Conservation (phyloP, 2,329 filamentous ascomycete species). For the Scytalidium lignicola region DNA sequence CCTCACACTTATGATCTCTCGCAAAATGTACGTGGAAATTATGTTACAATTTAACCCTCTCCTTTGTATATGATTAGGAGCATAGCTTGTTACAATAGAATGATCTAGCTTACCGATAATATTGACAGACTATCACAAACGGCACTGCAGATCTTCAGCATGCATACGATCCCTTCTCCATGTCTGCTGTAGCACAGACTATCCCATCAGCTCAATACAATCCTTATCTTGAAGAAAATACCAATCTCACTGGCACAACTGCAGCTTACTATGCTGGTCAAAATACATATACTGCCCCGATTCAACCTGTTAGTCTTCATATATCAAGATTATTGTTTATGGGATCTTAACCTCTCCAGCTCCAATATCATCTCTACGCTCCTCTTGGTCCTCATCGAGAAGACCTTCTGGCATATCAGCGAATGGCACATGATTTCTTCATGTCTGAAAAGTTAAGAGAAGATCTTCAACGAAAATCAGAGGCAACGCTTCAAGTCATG, state of each 20-base stretch:
- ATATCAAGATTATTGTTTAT: neutral
- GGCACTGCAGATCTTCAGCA: slow-evolving; percentile 43
- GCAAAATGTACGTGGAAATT: slow-evolving; percentile 34
- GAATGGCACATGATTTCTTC: slow-evolving; percentile 86
- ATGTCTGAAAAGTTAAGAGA: slow-evolving; percentile 81
- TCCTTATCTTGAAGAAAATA: slow-evolving; percentile 73
- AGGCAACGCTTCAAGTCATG: slow-evolving; percentile 78
- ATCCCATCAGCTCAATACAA: slow-evolving; percentile 54
- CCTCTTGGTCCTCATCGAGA: slow-evolving; percentile 79
- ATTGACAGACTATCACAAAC: slow-evolving; percentile 36
- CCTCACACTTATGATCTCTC: slow-evolving; percentile 50
- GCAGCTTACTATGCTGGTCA: slow-evolving; percentile 64
- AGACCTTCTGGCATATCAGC: slow-evolving; percentile 78
- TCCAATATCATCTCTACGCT: slow-evolving; percentile 91
- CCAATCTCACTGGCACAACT: slow-evolving; percentile 46
- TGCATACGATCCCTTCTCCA: slow-evolving; percentile 60
- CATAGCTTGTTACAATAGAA: neutral
- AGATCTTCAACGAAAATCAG: slow-evolving; percentile 82
- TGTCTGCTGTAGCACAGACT: slow-evolving; percentile 49
- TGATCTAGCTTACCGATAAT: neutral
- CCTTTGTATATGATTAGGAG: too few relatives aligned
- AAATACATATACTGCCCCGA: slow-evolving; percentile 44
- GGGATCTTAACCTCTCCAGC: slow-evolving; percentile 37
- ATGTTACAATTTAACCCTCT: neutral
- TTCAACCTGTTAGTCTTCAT: slow-evolving; percentile 49